These are phyloP conservation scores for Carex parvula DNA, from an alignment of 176 grass and related monocot species.

Conservation along the genomic window DNA sequence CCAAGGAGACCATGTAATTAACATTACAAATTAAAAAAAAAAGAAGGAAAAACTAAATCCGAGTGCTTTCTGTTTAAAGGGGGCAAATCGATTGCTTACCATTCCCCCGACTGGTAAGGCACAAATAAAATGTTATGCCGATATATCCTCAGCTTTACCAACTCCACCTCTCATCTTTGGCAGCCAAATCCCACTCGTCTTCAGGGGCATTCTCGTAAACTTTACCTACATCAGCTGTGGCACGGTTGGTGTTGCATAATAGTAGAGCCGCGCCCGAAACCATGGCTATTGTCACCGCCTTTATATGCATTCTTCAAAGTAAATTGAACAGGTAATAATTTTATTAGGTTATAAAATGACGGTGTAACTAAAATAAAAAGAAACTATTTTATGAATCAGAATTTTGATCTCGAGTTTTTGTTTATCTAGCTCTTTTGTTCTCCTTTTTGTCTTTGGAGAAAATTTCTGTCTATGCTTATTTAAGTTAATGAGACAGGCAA, in stretches of 20 bases:
- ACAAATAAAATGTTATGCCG: neutral
- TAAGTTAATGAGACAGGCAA: neutral
- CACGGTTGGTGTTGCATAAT: conserved; percentile 1
- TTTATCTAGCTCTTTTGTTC: neutral
- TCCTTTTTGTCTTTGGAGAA: neutral
- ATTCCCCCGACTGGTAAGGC: neutral
- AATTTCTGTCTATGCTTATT: neutral
- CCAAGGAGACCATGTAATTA: neutral
- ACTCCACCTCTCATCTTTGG: conserved; percentile 52
- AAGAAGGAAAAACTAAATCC: neutral
- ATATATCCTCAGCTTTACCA: conserved; percentile 24
- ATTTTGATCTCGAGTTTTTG: neutral
- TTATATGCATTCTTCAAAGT: conserved; percentile 13
- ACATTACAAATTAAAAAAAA: neutral
- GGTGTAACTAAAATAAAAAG: neutral
- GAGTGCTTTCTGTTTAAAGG: neutral
- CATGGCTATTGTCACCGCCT: conserved; percentile 27
- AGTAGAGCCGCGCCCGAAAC: conserved; percentile 22
- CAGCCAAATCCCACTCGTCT: conserved; percentile 17
- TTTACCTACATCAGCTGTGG: conserved; percentile 29
- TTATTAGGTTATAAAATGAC: neutral
- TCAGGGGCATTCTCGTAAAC: neutral
- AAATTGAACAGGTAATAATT: neutral
- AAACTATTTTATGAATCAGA: neutral
- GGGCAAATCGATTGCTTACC: neutral